Evolutionary conservation across 129 eudicot species (phyloP).

Genomic region (Artemisia annua): DNA sequence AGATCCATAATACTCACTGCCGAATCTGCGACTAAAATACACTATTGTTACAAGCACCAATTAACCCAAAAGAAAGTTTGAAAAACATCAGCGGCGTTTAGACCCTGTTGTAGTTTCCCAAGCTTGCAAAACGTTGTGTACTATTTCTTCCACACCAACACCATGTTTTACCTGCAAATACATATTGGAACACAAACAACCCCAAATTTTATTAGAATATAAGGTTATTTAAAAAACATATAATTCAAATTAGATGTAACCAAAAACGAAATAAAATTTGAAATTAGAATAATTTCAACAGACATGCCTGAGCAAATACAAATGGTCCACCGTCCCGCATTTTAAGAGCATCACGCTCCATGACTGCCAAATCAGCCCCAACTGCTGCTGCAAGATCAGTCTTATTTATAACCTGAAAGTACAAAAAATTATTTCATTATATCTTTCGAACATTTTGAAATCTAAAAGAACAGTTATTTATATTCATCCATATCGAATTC

Average conservation of each 20-base stretch:
- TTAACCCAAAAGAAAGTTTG: not conserved
- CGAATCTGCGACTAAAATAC: too few relatives aligned
- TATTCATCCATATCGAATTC: too few relatives aligned
- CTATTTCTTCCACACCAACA: conserved; percentile 87
- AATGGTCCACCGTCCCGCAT: conserved; percentile 99
- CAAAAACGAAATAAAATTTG: not conserved
- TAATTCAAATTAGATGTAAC: too few relatives aligned
- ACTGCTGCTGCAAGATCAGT: conserved; percentile 92
- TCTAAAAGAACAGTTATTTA: too few relatives aligned
- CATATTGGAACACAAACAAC: not conserved
- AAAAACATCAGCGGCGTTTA: conserved; percentile 48
- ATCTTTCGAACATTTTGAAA: not conserved
- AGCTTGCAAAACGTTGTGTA: conserved; percentile 60
- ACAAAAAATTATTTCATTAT: not conserved
- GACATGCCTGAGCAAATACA: conserved; percentile 89
- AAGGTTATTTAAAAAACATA: too few relatives aligned
- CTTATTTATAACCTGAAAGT: conserved; percentile 80
- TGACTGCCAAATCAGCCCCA: conserved; percentile 92
- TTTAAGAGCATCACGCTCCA: conserved; percentile 92
- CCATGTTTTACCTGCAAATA: conserved; percentile 86
- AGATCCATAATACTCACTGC: not conserved
- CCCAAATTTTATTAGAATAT: too few relatives aligned
- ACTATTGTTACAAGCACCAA: too few relatives aligned
- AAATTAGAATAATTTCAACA: not conserved
- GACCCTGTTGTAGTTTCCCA: conserved; percentile 78